phyloP scores from a whole-genome alignment of 1,139 yeast genomes.

The Blastobotrys serpentis region DNA sequence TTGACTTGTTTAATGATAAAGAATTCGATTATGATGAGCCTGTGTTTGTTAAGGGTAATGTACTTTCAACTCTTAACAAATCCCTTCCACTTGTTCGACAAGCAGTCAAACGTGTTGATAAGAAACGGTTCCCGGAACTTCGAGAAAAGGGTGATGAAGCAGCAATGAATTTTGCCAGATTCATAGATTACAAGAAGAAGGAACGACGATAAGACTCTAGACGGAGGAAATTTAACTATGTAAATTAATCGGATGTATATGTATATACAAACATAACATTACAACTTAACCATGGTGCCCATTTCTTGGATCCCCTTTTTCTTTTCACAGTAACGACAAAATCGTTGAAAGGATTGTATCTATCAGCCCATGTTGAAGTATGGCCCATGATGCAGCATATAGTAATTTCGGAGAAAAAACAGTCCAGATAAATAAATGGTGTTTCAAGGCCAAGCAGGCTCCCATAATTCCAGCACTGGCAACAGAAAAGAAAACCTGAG shows the following conservation, averaged over 20 bases:
- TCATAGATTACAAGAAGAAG: constrained; percentile 66
- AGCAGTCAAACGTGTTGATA: constrained; percentile 64
- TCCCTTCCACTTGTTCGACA: constrained; percentile 52
- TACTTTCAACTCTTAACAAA: constrained; percentile 45
- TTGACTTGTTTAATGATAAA: constrained; percentile 80
- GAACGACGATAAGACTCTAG: constrained; percentile 40
- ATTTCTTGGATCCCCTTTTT: too few relatives aligned
- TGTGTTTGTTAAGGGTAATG: constrained; percentile 61
- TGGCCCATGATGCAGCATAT: constrained; percentile 73
- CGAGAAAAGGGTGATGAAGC: constrained; percentile 71
- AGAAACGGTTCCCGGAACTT: constrained; percentile 55
- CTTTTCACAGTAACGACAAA: background rate
- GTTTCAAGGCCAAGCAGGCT: constrained; percentile 73
- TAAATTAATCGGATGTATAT: background rate
- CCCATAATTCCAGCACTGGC: constrained; percentile 56
- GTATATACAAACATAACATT: background rate
- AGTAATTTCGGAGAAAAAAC: constrained; percentile 92
- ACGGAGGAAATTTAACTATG: background rate
- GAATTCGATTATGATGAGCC: constrained; percentile 63
- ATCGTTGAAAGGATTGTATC: constrained; percentile 23
- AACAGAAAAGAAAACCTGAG: constrained; percentile 55
- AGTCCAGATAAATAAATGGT: constrained; percentile 93
- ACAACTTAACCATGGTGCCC: too few relatives aligned
- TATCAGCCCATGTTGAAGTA: constrained; percentile 32
- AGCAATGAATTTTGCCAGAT: constrained; percentile 64